Base-by-base conservation (phyloP, 2,329 filamentous ascomycete species). In the Alternaria arbusti region DNA sequence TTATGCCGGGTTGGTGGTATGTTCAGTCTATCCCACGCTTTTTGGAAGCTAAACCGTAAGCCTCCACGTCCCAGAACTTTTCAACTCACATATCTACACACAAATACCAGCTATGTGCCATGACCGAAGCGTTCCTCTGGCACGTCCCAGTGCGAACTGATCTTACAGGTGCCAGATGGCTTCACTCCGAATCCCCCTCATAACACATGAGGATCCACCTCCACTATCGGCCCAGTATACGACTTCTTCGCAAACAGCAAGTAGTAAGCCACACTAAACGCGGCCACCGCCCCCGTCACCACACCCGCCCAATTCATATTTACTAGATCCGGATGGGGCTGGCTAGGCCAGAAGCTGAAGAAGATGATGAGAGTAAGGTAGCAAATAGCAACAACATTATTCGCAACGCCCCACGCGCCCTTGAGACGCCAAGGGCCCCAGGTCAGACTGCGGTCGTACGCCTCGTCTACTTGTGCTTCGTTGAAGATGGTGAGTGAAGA, bases 351-450 rank as follows among this genome's bases (percentile, higher is more conserved):
- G 62, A 78, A 78, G 60, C 73, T 77, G 57, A 79, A 78, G 65
- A 79, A 79, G 10, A 78, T 74, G 26, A 79, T 73, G 9, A 79
- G 63, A 1, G 67, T 15, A 3, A 79, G 63, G 26, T 79, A 79
- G 26, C 69, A 77, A 26, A 76, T 76, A 1, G 76, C 76, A 2
- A 79, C 52, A 0, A 73, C 64, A 23, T 79, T 79, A 46, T 79
- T 79, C 1, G 68, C 71, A 3, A 75, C 57, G 2, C 77, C 77
- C 13, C 72, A 52, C 1, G 64, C 45, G 9, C 74, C 77, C 51
- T 73, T 71, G n/a, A 79, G 60, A 2, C 72, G 68, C 77, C 77
- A 79, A 2, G 76, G 76, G 1, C 77, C 77, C 77, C 77, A 79
- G 3, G 64, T 70, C 7, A 78, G 47, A 44, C 63, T 70, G 17